Percentiles rank a stretch among this genome's conserved stretches.
These are phyloP conservation scores for Tuber aestivum DNA, from an alignment of 495 filamentous ascomycete species.

Conservation along the genomic window DNA sequence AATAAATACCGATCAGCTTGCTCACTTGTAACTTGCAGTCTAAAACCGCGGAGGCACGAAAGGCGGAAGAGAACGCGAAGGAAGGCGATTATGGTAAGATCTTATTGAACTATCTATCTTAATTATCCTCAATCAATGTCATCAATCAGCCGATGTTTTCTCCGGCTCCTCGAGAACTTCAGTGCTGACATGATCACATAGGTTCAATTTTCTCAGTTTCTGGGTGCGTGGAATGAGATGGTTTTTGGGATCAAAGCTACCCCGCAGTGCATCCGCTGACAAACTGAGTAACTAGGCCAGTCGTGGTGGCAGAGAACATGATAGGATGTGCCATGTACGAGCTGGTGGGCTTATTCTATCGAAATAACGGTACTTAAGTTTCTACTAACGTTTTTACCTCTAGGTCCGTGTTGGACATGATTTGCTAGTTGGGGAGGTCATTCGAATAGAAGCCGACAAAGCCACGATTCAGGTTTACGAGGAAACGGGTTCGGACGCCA, in stretches of 20 bases:
- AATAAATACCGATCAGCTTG: neutral
- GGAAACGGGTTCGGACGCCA: constrained; percentile 66
- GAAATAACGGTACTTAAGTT: constrained; percentile 16
- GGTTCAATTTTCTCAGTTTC: constrained; percentile 77
- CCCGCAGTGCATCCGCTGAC: constrained; percentile 47
- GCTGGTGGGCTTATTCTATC: constrained; percentile 55
- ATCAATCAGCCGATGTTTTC: neutral
- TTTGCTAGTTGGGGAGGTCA: constrained; percentile 88
- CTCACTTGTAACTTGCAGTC: constrained; percentile 26
- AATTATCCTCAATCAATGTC: neutral
- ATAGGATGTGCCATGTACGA: constrained; percentile 99
- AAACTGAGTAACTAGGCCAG: constrained; percentile 57
- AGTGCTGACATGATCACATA: constrained; percentile 30
- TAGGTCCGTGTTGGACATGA: constrained; percentile 85
- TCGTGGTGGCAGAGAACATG: constrained; percentile 97
- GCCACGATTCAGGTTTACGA: constrained; percentile 98
- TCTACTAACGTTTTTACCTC: constrained; percentile 19
- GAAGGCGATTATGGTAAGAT: constrained; percentile 54
- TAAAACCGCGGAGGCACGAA: constrained; percentile 42
- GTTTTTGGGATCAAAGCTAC: constrained; percentile 39
- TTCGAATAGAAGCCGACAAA: constrained; percentile 91
- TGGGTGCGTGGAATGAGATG: constrained; percentile 54
- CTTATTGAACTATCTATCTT: constrained; percentile 12
- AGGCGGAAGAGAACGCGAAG: constrained; percentile 46
- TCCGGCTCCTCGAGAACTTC: constrained; percentile 4